Base-by-base conservation (phyloP, 148 eudicot species). In the Heliosperma pusillum region DNA sequence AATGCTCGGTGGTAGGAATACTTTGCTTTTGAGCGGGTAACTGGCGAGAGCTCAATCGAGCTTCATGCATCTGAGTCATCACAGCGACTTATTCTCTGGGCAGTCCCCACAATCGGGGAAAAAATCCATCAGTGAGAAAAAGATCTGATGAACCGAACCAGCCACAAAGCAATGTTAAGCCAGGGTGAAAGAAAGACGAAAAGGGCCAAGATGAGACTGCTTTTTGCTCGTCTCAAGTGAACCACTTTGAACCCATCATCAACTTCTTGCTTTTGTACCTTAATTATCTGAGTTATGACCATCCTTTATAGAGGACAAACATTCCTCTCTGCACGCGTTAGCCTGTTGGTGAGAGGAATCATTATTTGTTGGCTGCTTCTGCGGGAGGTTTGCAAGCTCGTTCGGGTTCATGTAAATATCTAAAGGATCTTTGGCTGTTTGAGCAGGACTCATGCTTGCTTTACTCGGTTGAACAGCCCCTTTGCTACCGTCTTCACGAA, bases 401-500 rank as follows among this genome's bases (percentile, higher is more conserved):
- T 73, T 76, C 52, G 79, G 80, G 63, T 79, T 74, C 68, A 71
- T 33, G 66, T 72, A 76, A 76, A 66, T 29, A 65, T 84, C 88
- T 74, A 69, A 45, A 1, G 88, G 85, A 82, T 80, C 61, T 71
- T 29, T 77, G 33, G 83, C 77, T 10, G 87, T 82, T 42, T 70
- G 77, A 61, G 86, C 72, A 64, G 86, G 81, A 73, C 81, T 75
- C 66, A 73, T 76, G 79, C 79, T 77, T 75, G 79, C 82, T 78
- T 53, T 55, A 73, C 79, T 76, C 16, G 73, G 26, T 40, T 75
- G 78, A 63, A 78, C 71, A 57, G 82, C 85, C 21, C 65, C 73
- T 33, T 77, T 72, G 27, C 72, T n/a, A 8, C 86, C 90, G 6
- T 91, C 97, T 22, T 88, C 95, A 7, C 89, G 86, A 67, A 66